These are phyloP conservation scores for Penicillium expansum DNA, from an alignment of 2,329 filamentous ascomycete species.

Conservation along the genomic window DNA sequence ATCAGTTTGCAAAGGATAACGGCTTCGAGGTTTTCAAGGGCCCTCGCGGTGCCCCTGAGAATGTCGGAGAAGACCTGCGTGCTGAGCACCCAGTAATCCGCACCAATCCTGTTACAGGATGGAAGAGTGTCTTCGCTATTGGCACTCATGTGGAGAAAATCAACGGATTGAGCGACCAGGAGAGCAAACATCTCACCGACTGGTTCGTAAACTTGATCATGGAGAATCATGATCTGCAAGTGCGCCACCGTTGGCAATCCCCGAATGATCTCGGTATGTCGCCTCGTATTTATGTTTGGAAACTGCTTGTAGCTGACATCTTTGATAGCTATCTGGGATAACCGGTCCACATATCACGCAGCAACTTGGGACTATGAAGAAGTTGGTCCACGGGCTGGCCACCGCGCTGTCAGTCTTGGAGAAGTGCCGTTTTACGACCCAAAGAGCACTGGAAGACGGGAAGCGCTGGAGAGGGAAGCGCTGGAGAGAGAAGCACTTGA, in stretches of 20 bases:
- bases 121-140: slow-evolving; percentile 38
- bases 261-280: slow-evolving; percentile 42
- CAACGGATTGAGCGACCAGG: slow-evolving; percentile 33
- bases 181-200: slow-evolving; percentile 32
- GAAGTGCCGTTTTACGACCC: slow-evolving; percentile 56
- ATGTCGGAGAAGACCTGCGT: slow-evolving; percentile 52
- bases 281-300: neutral
- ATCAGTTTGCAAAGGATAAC: slow-evolving; percentile 28
- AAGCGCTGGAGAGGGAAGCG: slow-evolving; percentile 19
- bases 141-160: slow-evolving; percentile 32
- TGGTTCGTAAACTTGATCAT: slow-evolving; percentile 39
- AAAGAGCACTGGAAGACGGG: slow-evolving; percentile 29
- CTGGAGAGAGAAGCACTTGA: slow-evolving; percentile 13
- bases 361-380: slow-evolving; percentile 53
- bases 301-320: neutral
- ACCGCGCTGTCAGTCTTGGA: slow-evolving; percentile 52
- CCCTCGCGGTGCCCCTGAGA: slow-evolving; percentile 53
- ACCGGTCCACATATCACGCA: slow-evolving; percentile 54
- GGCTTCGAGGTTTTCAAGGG: slow-evolving; percentile 30
- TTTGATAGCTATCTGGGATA: slow-evolving; percentile 48
- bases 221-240: slow-evolving; percentile 44
- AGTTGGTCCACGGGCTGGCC: slow-evolving; percentile 49
- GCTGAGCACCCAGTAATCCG: slow-evolving; percentile 48
- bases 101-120: slow-evolving; percentile 52
- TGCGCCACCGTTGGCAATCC: slow-evolving; percentile 37